Evolutionary conservation across 2,329 filamentous ascomycete genomes (phyloP), one percentile per base, ranked within the genome.

Genomic region (Trichophaea hybrida): DNA sequence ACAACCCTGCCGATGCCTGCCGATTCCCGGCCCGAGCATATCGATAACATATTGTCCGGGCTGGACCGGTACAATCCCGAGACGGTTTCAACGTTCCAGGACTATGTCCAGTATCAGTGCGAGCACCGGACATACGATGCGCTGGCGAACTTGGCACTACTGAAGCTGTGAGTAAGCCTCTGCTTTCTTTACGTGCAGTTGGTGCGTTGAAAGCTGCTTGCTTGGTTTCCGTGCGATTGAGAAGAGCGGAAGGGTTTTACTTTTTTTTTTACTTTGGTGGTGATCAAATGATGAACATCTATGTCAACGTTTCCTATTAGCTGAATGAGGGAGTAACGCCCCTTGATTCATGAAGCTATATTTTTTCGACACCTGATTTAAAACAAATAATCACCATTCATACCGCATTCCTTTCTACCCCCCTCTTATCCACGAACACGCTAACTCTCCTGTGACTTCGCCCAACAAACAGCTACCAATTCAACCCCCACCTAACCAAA

Each of bases 21-120:
- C 33, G 61, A 58, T n/a, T 60, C 63, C 31, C 59, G 93, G 74
- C 91, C 93, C 69, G 87, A 93, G 68, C 84, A 93, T 74, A 94
- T 98, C 75, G 85, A 88, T 72, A 79, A 77, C 74, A 96, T 98
- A 71, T 88, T 98, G 72, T 95, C 91, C 76, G 91, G 93, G 69
- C 87, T 98, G 66, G 93, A 98, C 75, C 82, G 93, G 71, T 98
- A 98, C 78, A 98, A 98, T 75, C 93, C 93, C 46, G 93, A 98
- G 78, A 95, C 93, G 55, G 94, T 94, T 54, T 81, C 82, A 64
- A 80, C 87, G 67, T 93, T 98, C 74, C 91, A 98, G 79, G 85
- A 88, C 73, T 98, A 98, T 75, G 85, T 98, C 65, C 80, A 81
- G 71, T 84, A 89, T 74, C 93, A 98, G 77, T 98, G 93, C 78